Evolutionary conservation across 495 filamentous ascomycete species (phyloP).

Genomic region (Talaromyces nanjingensis): DNA sequence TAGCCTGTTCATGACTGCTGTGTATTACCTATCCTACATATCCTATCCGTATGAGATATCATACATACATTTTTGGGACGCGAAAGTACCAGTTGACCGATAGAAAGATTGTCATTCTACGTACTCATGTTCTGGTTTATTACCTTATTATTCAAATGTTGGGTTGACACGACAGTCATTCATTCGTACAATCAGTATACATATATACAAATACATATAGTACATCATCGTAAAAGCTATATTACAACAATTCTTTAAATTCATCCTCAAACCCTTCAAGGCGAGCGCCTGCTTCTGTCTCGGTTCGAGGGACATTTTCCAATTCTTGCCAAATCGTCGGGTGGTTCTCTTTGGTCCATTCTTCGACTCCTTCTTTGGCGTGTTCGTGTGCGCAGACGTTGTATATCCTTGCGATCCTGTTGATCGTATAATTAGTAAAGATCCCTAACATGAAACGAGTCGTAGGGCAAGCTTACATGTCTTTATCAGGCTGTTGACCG

Average conservation of each 20-base stretch:
- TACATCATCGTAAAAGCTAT: neutral
- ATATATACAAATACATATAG: neutral
- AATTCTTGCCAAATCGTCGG: conserved; percentile 62
- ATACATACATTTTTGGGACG: neutral
- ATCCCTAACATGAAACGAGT: too few species aligned
- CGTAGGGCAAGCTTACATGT: conserved; percentile 57
- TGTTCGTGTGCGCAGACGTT: conserved; percentile 57
- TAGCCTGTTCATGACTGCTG: neutral
- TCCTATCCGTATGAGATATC: neutral
- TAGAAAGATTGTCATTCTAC: too few species aligned
- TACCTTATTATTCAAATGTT: too few species aligned
- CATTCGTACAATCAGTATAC: neutral
- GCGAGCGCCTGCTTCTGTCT: conserved; percentile 30
- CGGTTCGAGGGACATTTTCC: conserved; percentile 21
- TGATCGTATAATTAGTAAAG: neutral
- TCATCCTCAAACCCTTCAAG: conserved; percentile 28
- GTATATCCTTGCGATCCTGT: conserved; percentile 63
- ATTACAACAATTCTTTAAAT: neutral
- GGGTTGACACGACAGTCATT: neutral
- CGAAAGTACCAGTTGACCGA: too few species aligned
- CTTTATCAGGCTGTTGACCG: conserved; percentile 55
- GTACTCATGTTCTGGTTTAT: too few species aligned
- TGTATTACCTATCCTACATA: neutral
- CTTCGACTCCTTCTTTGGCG: conserved; percentile 59
- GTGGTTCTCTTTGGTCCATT: conserved; percentile 62